Conservation (phyloP, 148 eudicot species). For the Camellia granthamiana region DNA sequence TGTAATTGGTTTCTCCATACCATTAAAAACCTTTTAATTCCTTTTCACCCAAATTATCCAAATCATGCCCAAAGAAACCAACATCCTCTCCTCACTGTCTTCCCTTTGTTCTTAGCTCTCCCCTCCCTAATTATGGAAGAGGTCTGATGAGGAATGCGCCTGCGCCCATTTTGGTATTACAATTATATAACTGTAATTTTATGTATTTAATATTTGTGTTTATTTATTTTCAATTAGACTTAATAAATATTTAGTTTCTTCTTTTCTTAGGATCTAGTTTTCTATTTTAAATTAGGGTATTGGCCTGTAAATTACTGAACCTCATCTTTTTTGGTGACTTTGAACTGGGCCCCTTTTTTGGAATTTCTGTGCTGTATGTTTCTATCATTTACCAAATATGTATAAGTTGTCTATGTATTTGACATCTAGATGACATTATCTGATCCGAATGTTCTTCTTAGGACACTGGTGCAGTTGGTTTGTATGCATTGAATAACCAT, state of each 20-base stretch:
- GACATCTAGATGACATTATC: not conserved
- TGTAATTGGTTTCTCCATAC: no score
- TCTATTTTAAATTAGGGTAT: not conserved
- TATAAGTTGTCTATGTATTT: not conserved
- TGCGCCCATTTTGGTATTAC: no score
- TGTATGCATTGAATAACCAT: not conserved
- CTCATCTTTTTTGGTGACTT: not conserved
- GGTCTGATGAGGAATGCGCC: no score
- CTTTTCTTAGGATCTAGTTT: not conserved
- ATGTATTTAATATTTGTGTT: not conserved
- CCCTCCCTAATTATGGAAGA: no score
- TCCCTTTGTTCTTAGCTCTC: no score
- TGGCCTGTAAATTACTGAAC: not conserved
- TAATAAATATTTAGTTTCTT: no score
- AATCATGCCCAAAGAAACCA: not conserved
- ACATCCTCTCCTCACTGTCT: no score
- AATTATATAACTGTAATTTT: no score
- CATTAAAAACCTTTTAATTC: no score
- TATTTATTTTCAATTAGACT: no score
- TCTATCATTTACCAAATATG: not conserved
- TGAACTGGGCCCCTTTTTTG: not conserved
- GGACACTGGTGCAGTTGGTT: not conserved
- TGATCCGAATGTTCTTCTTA: not conserved
- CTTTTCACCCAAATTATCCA: not conserved
- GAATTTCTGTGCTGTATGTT: not conserved